Evolutionary conservation across 495 filamentous ascomycete species (phyloP), one percentile per base, ranked within the genome.

Genomic region (Pyronema domesticum): DNA sequence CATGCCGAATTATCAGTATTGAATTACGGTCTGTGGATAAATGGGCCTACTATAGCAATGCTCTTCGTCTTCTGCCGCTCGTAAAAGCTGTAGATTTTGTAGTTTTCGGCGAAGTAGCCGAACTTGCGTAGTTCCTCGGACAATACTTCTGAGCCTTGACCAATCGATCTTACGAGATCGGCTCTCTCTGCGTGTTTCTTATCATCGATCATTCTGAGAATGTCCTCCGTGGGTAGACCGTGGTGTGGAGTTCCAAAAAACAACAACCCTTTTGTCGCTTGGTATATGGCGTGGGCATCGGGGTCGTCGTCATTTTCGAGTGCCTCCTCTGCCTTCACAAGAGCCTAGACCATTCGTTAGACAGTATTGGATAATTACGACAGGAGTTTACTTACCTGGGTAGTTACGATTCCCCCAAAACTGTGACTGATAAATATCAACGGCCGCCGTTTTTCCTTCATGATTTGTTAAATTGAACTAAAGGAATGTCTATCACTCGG

Each of bases 371-470:
- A n/a, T 40, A 40, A n/a, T n/a, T 40, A n/a, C 37, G 8, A 7
- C 8, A n/a, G 14, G 17, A 49, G 19, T 23, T 7, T 42, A 23
- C 48, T 47, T 47, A 60, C 55, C 37, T 61, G 56, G 7, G 55
- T 42, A 13, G 44, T 51, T 15, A 58, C 45, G 10, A 60, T 44
- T 3, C 55, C 55, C 19, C 58, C 58, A 37, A 54, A 60, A 46
- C 50, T 55, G 30, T 60, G 58, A 7, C 44, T 37, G 39, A 60
- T 57, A n/a, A 60, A 60, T 7, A 60, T 50, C 7, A 57, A 39
- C 1, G 58, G 58, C 3, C 57, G 44, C 33, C 53, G 34, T 54
- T 49, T 49, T 49, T 49, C 18, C 46, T 49, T 11, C 10, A 17
- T 13, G 14, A 36, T 7, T 10, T 14, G 35, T 7, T 52, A 37